Conservation (phyloP, 2,329 filamentous ascomycete species). For the Pochonia chlamydosporia region DNA sequence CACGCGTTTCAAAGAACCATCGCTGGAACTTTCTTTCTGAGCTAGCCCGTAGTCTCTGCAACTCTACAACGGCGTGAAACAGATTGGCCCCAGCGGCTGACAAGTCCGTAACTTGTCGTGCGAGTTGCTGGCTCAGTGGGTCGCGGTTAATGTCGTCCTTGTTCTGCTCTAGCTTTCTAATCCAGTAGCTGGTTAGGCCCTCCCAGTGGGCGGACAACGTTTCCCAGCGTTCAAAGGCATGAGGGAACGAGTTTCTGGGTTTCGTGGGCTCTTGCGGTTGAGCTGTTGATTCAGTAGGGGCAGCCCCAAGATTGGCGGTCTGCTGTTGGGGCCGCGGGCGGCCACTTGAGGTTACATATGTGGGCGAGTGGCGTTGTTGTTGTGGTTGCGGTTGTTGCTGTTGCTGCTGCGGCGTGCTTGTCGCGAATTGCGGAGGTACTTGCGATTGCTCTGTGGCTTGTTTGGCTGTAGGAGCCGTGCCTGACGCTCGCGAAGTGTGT, state of each 20-base stretch:
- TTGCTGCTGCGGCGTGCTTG: conserved; percentile 1
- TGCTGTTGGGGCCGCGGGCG: conserved; percentile 13
- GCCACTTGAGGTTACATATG: conserved; percentile 2
- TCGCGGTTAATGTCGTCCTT: conserved; percentile 77
- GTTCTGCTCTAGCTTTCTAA: conserved; percentile 85
- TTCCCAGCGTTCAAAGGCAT: conserved; percentile 97
- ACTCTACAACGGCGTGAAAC: conserved; percentile 94
- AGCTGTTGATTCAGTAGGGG: conserved; percentile 11
- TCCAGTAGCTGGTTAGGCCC: conserved; percentile 95
- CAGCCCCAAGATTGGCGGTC: background rate
- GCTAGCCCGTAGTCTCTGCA: conserved; percentile 87
- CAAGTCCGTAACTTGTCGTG: conserved; percentile 92
- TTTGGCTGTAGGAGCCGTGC: conserved; percentile 10
- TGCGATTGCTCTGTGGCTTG: conserved; percentile 12
- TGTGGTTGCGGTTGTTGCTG: background rate
- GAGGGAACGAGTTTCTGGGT: conserved; percentile 73
- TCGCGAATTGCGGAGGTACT: conserved; percentile 3
- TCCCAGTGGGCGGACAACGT: conserved; percentile 97
- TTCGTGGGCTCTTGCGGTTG: conserved; percentile 23
- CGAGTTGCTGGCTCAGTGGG: conserved; percentile 79
- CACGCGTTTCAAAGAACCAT: conserved; percentile 94
- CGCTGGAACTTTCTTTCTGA: conserved; percentile 97
- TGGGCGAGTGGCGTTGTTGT: conserved; percentile 5
- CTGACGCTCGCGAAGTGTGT: conserved; percentile 12
- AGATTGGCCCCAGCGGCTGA: conserved; percentile 94